Evolutionary conservation across 768 basidiomycete species (phyloP).

Genomic region (Leccinum olivaceopallidum): DNA sequence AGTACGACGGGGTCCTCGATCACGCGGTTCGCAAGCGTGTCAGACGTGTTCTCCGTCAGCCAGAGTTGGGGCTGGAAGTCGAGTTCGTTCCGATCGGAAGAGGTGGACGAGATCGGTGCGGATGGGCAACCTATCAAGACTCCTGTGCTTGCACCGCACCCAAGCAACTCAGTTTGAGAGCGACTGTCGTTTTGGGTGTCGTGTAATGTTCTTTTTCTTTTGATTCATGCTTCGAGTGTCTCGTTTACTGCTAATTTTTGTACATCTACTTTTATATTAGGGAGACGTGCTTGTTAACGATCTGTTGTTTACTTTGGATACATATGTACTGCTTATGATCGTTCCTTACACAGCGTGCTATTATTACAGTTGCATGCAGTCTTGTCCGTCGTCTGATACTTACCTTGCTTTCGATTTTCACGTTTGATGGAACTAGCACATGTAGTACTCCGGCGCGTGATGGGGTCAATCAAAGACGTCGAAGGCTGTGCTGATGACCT

Average conservation of each 20-base stretch:
- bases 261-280: not conserved
- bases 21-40: constrained; percentile 82
- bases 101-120: constrained; percentile 41
- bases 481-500: too few species aligned
- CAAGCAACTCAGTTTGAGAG: constrained; percentile 64
- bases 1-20: constrained; percentile 79
- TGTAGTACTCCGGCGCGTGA: too few species aligned
- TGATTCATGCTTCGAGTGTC: constrained; percentile 6
- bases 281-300: constrained; percentile 1
- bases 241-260: not conserved
- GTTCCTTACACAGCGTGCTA: not conserved
- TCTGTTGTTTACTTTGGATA: not conserved
- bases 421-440: too few species aligned
- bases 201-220: constrained; percentile 42
- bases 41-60: constrained; percentile 80
- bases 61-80: constrained; percentile 97
- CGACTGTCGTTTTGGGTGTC: constrained; percentile 77
- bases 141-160: constrained; percentile 32
- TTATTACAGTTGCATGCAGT: not conserved
- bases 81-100: constrained; percentile 54
- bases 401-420: too few species aligned
- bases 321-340: not conserved
- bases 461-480: too few species aligned
- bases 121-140: constrained; percentile 34
- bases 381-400: too few species aligned